These are phyloP conservation scores for Rhododendron vialii DNA, from an alignment of 148 eudicot species.

Conservation along the genomic window DNA sequence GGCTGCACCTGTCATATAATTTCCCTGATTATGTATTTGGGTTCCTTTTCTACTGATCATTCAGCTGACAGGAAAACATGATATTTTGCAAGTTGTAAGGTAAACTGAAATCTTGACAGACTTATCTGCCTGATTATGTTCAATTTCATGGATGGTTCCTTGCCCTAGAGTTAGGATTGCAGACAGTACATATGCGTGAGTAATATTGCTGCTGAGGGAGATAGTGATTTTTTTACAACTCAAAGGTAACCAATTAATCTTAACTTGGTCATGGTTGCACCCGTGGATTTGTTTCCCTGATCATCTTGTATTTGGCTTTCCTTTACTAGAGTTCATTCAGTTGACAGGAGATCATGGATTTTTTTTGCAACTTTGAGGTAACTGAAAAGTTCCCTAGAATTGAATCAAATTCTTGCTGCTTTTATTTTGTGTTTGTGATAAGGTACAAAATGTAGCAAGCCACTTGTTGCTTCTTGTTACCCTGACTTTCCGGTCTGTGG, in stretches of 20 bases:
- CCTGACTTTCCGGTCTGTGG: not conserved
- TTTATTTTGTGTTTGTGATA: not conserved
- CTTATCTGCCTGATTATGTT: not conserved
- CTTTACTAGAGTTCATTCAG: not conserved
- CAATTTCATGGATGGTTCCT: not conserved
- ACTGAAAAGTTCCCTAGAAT: not conserved
- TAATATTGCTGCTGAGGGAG: constrained; percentile 8
- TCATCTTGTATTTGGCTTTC: not conserved
- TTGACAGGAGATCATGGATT: constrained; percentile 10
- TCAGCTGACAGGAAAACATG: not conserved
- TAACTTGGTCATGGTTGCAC: not conserved
- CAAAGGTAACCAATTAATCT: constrained; percentile 5
- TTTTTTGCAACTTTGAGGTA: constrained; percentile 2
- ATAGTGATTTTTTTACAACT: not conserved
- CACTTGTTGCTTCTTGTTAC: not conserved
- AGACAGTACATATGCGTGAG: constrained; percentile 3
- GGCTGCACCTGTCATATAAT: not conserved
- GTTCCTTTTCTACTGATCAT: not conserved
- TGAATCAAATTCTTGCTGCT: not conserved
- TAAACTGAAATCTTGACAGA: not conserved
- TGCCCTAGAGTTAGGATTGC: not conserved
- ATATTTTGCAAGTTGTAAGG: not conserved
- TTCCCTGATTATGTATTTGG: not conserved
- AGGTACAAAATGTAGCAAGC: not conserved
- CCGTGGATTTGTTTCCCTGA: constrained; percentile 2